A percentile compares a stretch with the other conserved stretches of the same genome.
These are phyloP conservation scores for Fraxinus sp. DNA, from an alignment of 305 asterid species.

Conservation along the genomic window DNA sequence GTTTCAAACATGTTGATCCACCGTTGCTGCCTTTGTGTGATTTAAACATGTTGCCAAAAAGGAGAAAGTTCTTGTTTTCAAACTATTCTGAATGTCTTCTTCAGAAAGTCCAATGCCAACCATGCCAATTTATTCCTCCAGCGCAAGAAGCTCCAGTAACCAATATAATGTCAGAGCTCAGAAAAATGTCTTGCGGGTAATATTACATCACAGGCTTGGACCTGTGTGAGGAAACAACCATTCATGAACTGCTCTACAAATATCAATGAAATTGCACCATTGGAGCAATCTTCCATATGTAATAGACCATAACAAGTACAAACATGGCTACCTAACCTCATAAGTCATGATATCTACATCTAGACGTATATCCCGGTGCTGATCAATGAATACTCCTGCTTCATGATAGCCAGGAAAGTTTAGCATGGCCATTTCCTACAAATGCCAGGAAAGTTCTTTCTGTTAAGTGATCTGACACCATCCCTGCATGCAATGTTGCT, in stretches of 20 bases:
- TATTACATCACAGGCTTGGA: background rate
- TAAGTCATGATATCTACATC: slow-evolving; percentile 96
- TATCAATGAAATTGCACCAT: background rate
- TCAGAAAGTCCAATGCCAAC: slow-evolving; percentile 57
- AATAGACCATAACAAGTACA: background rate
- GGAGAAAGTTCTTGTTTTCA: slow-evolving; percentile 45
- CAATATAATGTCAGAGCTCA: slow-evolving; percentile 6
- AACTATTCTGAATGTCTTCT: slow-evolving; percentile 36
- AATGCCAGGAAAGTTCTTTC: slow-evolving; percentile 35
- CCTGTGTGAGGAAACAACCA: background rate
- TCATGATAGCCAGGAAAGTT: slow-evolving; percentile 71
- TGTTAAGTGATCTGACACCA: slow-evolving; percentile 5
- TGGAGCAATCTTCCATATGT: slow-evolving; percentile 5
- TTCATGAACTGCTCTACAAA: background rate
- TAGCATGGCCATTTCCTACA: slow-evolving; percentile 74
- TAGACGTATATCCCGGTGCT: slow-evolving; percentile 84
- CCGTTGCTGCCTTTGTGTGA: slow-evolving; percentile 34
- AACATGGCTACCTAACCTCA: background rate
- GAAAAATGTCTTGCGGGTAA: background rate
- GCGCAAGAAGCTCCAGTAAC: slow-evolving; percentile 68
- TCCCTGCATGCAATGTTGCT: slow-evolving; percentile 47
- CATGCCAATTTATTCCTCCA: slow-evolving; percentile 66
- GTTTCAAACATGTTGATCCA: slow-evolving; percentile 22
- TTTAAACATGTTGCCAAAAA: slow-evolving; percentile 27
- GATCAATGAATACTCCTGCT: slow-evolving; percentile 54